A percentile compares a stretch with the other conserved stretches of the same genome.
These are phyloP conservation scores for Fusarium equiseti DNA, from an alignment of 2,329 filamentous ascomycete genomes.

Conservation along the genomic window DNA sequence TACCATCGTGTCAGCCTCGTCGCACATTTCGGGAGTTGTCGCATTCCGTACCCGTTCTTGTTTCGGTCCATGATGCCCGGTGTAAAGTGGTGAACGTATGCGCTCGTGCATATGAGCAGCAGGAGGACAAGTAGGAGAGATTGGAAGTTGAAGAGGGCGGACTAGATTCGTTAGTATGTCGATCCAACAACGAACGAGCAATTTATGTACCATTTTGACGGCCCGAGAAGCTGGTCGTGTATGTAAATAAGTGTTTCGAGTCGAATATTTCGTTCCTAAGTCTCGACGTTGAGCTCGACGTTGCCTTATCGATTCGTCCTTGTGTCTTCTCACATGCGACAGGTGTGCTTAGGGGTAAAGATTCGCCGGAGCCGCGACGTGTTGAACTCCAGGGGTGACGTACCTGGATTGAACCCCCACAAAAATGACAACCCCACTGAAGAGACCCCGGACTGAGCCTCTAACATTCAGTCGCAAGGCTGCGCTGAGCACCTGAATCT, in stretches of 20 bases:
- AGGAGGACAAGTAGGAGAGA: constrained; percentile 94
- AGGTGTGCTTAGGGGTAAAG: constrained; percentile 54
- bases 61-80: constrained; percentile 92
- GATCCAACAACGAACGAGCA: neutral
- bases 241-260: neutral
- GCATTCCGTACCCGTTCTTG: constrained; percentile 79
- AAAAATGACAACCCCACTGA: constrained; percentile 37
- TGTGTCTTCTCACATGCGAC: constrained; percentile 39
- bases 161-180: constrained; percentile 63
- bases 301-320: constrained; percentile 18
- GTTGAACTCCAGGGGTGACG: constrained; percentile 34
- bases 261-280: neutral
- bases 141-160: constrained; percentile 99
- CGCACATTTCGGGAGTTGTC: neutral
- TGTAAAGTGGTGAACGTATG: constrained; percentile 91
- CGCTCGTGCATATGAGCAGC: constrained; percentile 93
- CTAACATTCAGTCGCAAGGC: constrained; percentile 31
- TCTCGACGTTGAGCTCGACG: constrained; percentile 7
- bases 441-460: constrained; percentile 30
- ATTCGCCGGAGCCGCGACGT: constrained; percentile 52
- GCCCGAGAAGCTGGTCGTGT: neutral
- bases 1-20: constrained; percentile 51
- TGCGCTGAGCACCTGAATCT: constrained; percentile 25
- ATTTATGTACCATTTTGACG: constrained; percentile 47
- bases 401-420: constrained; percentile 39